These are phyloP conservation scores for Starmerella roubikii DNA, from an alignment of 805 yeast genomes.

Conservation along the genomic window DNA sequence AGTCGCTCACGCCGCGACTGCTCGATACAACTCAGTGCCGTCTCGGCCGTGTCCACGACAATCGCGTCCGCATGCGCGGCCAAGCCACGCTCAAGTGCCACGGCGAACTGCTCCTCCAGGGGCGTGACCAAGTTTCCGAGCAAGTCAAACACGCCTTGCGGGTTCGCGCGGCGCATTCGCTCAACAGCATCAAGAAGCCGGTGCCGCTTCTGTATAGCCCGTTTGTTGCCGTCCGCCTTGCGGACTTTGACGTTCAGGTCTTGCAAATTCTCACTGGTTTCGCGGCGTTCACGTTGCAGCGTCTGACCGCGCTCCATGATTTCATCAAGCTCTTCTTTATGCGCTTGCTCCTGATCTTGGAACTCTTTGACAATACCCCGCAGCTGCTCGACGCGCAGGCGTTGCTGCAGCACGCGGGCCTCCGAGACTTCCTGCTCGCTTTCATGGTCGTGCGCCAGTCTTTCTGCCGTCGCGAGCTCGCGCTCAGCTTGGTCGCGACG, in stretches of 20 bases:
- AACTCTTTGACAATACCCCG: constrained; percentile 11
- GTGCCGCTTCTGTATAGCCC: constrained; percentile 60
- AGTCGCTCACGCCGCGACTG: constrained; percentile 72
- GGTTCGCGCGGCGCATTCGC: constrained; percentile 55
- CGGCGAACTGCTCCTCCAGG: constrained; percentile 23
- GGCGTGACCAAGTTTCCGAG: constrained; percentile 74
- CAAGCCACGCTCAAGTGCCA: constrained; percentile 35
- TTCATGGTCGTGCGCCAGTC: not conserved
- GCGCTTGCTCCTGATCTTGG: constrained; percentile 6
- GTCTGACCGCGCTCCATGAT: constrained; percentile 12
- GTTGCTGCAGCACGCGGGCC: constrained; percentile 3
- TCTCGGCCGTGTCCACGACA: constrained; percentile 56
- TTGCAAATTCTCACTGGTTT: constrained; percentile 36
- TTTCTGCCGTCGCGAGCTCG: not conserved
- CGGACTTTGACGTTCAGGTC: constrained; percentile 48
- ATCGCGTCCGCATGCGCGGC: constrained; percentile 74
- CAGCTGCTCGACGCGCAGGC: constrained; percentile 6
- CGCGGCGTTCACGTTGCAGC: constrained; percentile 20
- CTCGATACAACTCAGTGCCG: constrained; percentile 64
- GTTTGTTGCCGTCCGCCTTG: constrained; percentile 59
- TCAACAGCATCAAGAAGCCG: constrained; percentile 60
- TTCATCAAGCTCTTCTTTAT: constrained; percentile 13
- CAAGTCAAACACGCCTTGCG: constrained; percentile 57
- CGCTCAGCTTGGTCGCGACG: not conserved
- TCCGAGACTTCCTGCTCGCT: constrained; percentile 3